phyloP scores from a whole-genome alignment of 768 basidiomycete genomes.

The Boletus vermiculosoides region DNA sequence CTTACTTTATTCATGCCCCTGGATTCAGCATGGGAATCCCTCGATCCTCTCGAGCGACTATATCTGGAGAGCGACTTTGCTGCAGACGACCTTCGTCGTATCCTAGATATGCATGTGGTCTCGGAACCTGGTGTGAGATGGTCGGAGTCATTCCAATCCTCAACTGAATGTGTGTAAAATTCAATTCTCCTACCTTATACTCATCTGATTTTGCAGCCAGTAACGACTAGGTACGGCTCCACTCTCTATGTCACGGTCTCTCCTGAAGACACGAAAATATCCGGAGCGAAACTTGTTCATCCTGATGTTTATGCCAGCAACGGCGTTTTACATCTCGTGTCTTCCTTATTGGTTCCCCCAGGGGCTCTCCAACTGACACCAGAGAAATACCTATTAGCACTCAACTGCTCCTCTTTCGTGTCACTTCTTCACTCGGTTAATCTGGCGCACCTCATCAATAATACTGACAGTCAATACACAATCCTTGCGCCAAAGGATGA shows the following conservation, averaged over 20 bases:
- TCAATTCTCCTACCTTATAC: not conserved
- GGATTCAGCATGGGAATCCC: conserved; percentile 76
- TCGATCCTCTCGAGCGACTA: conserved; percentile 74
- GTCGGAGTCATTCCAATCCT: conserved; percentile 58
- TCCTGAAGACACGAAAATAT: conserved; percentile 53
- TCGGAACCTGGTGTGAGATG: conserved; percentile 57
- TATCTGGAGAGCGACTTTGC: conserved; percentile 92
- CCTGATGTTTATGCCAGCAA: conserved; percentile 92
- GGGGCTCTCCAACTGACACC: conserved; percentile 80
- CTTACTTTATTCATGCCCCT: conserved; percentile 89
- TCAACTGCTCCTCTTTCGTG: conserved; percentile 91
- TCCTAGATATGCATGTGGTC: conserved; percentile 78
- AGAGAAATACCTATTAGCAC: conserved; percentile 90
- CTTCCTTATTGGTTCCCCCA: conserved; percentile 74
- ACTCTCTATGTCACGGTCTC: conserved; percentile 59
- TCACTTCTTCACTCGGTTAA: conserved; percentile 82
- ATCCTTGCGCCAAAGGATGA: conserved; percentile 92
- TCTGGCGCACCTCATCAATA: conserved; percentile 67
- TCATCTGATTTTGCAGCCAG: conserved; percentile 39
- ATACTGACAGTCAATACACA: conserved; percentile 69
- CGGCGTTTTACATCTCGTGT: conserved; percentile 90
- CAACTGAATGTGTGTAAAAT: conserved; percentile 50
- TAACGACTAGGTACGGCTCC: conserved; percentile 68
- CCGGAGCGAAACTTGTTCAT: conserved; percentile 59
- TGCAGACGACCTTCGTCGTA: conserved; percentile 69